These are phyloP conservation scores for Naegleria lovaniensis DNA, from an alignment of 208 protist species.

Conservation along the genomic window DNA sequence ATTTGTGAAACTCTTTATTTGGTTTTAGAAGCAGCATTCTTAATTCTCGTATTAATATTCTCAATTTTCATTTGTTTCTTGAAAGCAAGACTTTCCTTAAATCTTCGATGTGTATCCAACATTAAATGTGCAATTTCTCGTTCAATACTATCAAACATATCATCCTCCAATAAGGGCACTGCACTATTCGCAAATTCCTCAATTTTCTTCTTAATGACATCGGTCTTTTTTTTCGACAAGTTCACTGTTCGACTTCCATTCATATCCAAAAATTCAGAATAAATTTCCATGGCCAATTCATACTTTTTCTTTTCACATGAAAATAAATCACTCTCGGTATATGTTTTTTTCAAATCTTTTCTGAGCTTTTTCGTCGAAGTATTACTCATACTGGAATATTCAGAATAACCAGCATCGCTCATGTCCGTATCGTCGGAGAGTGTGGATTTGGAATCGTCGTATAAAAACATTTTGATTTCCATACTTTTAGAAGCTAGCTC, in stretches of 20 bases:
- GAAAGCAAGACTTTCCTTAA: neutral
- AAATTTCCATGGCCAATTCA: neutral
- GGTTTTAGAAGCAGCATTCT: too few species aligned
- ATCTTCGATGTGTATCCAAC: neutral
- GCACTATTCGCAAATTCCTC: neutral
- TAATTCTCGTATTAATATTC: neutral
- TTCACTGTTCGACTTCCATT: neutral
- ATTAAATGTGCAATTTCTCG: neutral
- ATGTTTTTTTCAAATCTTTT: neutral
- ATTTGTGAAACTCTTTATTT: too few species aligned
- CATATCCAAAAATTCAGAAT: neutral
- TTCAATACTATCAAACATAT: neutral
- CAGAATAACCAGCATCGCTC: neutral
- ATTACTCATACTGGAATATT: neutral
- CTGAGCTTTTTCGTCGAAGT: neutral
- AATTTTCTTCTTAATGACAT: neutral
- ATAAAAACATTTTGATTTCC: neutral
- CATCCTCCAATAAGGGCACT: neutral
- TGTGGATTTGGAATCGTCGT: neutral
- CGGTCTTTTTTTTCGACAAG: neutral
- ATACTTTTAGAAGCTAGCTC: neutral
- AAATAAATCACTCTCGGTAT: neutral
- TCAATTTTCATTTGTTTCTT: neutral
- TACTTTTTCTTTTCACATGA: neutral
- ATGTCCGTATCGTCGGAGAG: neutral